Conservation (phyloP, 1,139 yeast genomes). For the Taiozyma onychis region DNA sequence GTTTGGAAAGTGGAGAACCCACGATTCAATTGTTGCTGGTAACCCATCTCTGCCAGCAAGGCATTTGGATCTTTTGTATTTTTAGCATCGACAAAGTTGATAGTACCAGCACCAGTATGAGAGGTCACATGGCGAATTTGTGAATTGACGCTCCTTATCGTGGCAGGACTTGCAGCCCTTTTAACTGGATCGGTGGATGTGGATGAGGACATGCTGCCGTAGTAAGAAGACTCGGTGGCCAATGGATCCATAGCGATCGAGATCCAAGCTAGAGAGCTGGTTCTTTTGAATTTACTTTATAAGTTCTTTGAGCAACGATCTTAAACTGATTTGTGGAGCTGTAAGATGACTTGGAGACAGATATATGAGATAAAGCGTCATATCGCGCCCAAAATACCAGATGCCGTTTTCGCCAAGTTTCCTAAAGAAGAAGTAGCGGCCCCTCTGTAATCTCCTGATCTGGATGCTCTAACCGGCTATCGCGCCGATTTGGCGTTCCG, state of each 20-base stretch:
- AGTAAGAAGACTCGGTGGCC: background rate
- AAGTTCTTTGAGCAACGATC: background rate
- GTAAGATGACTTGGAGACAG: background rate
- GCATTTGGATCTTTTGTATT: constrained; percentile 16
- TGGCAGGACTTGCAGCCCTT: background rate
- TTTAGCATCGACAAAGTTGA: constrained; percentile 11
- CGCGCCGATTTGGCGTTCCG: too few relatives aligned
- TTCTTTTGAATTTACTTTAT: background rate
- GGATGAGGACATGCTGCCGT: background rate
- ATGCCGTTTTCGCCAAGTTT: too few relatives aligned
- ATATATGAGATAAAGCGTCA: too few relatives aligned
- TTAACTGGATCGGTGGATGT: background rate
- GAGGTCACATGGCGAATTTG: constrained; percentile 5
- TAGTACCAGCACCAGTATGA: constrained; percentile 30
- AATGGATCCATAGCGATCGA: background rate
- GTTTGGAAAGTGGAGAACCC: constrained; percentile 6
- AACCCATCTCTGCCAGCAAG: constrained; percentile 11
- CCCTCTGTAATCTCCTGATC: too few relatives aligned
- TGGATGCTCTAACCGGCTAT: too few relatives aligned
- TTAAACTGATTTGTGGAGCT: background rate
- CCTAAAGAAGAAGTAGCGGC: too few relatives aligned
- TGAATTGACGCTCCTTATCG: background rate
- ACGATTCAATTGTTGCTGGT: constrained; percentile 9
- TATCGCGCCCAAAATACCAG: too few relatives aligned
- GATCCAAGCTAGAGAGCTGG: background rate